phyloP scores from a whole-genome alignment of 306 rosid genomes.

The Rosa chinensis region DNA sequence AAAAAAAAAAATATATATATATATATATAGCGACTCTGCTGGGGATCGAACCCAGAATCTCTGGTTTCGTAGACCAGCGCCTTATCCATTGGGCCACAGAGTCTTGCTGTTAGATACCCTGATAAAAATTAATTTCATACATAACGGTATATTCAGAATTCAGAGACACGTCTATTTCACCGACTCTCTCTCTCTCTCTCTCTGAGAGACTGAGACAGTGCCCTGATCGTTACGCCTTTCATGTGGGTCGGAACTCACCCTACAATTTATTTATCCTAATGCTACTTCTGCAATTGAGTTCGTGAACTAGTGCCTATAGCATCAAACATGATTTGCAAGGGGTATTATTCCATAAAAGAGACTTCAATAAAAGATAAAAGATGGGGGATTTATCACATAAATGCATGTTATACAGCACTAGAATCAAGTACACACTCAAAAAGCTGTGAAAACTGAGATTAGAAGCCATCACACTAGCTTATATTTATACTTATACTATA shows the following conservation, averaged over 20 bases:
- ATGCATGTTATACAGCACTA: slow-evolving; percentile 25
- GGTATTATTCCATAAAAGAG: too few species aligned
- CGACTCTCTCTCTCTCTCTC: too few species aligned
- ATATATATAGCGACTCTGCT: slow-evolving; percentile 32
- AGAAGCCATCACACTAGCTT: slow-evolving; percentile 40
- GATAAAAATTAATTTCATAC: not conserved
- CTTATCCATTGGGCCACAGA: slow-evolving; percentile 88
- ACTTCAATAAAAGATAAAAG: slow-evolving; percentile 15
- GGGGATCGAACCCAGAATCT: slow-evolving; percentile 98
- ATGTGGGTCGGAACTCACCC: too few species aligned
- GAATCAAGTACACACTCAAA: slow-evolving; percentile 29
- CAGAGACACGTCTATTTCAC: too few species aligned
- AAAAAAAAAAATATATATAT: not conserved
- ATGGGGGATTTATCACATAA: slow-evolving; percentile 24
- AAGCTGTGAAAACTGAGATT: slow-evolving; percentile 31
- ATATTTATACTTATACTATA: not conserved
- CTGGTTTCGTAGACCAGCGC: slow-evolving; percentile 99
- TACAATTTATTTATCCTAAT: not conserved
- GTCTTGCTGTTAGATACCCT: not conserved
- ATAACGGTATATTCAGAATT: too few species aligned
- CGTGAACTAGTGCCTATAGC: not conserved
- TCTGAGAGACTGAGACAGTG: too few species aligned
- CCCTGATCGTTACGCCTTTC: too few species aligned
- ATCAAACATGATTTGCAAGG: not conserved
- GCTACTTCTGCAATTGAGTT: not conserved